Conservation (phyloP, 129 eudicot species). For the Flaveria sonorensis region DNA sequence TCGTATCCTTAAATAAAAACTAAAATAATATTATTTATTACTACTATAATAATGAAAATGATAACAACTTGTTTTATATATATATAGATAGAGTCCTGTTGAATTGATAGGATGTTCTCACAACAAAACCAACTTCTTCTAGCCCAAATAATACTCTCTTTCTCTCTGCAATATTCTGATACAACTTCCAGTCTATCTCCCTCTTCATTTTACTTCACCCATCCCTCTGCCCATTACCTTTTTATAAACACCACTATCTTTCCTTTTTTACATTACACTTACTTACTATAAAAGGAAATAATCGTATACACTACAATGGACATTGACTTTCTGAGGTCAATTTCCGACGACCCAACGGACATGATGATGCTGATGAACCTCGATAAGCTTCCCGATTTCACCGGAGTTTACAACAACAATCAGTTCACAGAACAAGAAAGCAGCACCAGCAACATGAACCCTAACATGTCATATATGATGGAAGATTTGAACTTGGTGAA, state of each 20-base stretch:
- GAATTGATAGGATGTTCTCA: conserved; percentile 55
- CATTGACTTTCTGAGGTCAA: conserved; percentile 70
- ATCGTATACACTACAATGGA: conserved; percentile 45
- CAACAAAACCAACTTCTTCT: conserved; percentile 33
- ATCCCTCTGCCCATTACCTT: conserved; percentile 50
- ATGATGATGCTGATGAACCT: conserved; percentile 89
- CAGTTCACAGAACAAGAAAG: conserved; percentile 35
- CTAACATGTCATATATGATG: conserved; percentile 21
- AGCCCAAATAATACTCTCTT: neutral
- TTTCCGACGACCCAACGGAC: conserved; percentile 69
- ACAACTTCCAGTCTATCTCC: conserved; percentile 62
- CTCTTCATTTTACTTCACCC: conserved; percentile 57
- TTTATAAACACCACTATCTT: conserved; percentile 5
- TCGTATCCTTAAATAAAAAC: conserved; percentile 15
- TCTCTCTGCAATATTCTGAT: conserved; percentile 57
- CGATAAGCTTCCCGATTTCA: conserved; percentile 65
- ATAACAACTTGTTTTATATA: conserved; percentile 41
- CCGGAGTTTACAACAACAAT: conserved; percentile 23
- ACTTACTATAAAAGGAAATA: conserved; percentile 42
- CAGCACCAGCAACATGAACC: neutral
- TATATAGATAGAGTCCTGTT: conserved; percentile 50
- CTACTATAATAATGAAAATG: neutral
- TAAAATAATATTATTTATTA: neutral
- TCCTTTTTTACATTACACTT: conserved; percentile 18
- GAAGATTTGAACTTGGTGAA: conserved; percentile 30